Evolutionary conservation across 208 protist species (phyloP), one percentile per base, ranked within the genome.

Genomic region (Trypanosoma boissoni): DNA sequence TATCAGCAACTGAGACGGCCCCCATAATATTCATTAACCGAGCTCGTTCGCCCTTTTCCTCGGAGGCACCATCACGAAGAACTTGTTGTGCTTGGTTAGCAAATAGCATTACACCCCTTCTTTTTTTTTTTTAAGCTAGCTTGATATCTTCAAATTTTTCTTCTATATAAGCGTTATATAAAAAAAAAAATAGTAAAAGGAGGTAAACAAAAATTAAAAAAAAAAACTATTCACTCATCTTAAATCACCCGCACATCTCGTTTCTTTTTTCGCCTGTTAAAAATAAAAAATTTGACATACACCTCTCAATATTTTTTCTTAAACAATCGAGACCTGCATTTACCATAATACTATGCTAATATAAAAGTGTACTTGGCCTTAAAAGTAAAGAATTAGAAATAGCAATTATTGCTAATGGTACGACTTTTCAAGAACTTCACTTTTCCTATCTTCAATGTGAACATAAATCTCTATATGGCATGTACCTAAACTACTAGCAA

Each of bases 41-140:
- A 6, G 91, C 92, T 32, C 90, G 79, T 72, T 97, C 90, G 31
- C 94, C 94, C 68, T 97, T 96, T 67, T 96, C 90, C 68, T 97
- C 92, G 10, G 76, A 88, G 16, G 87, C 88, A 46, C 91, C 92
- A 24, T 92, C 69, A 49, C 88, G 73, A 61, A 95, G 72, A 18
- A 95, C 81, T 39, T 91, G 80, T 8, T 77, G 82, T 24, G 77
- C 87, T 64, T 90, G 82, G 65, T 91, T 91, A 39, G 70, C 68
- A 58, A 91, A 91, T 52, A 84, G 78, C 84, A 88, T 91, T 23
- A 44, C 72, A 54, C 36, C 24, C 10, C 34, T 34, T 58, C 14
- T 43, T 18, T 5, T 20, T 58, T 34, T 29, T 27, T n/a, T 3
- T 32, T 20, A 49, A 39, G 43, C n/a, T n/a, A n/a, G n/a, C n/a